Evolutionary conservation across 2,329 filamentous ascomycete species (phyloP).

Genomic region (Claviceps pazoutovae): DNA sequence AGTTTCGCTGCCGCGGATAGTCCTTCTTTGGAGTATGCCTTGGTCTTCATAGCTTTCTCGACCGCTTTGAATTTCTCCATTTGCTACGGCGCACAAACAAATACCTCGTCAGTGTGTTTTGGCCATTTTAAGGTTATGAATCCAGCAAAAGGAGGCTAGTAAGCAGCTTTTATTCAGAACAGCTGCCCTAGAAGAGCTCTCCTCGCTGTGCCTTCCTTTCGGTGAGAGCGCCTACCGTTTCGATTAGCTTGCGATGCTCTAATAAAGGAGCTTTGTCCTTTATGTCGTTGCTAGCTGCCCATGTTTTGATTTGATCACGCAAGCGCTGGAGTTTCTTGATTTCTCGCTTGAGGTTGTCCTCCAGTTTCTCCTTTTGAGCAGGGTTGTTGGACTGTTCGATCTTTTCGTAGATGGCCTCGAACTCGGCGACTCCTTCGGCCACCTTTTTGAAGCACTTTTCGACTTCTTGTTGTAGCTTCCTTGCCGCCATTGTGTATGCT

Average conservation of each 20-base stretch:
- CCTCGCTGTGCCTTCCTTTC: background rate
- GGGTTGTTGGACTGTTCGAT: constrained; percentile 84
- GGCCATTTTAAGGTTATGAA: background rate
- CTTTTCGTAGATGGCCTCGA: constrained; percentile 95
- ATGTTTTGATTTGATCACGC: constrained; percentile 98
- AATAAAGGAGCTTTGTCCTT: constrained; percentile 96
- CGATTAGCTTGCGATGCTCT: constrained; percentile 90
- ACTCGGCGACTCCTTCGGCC: constrained; percentile 77
- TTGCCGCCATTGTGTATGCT: constrained; percentile 61
- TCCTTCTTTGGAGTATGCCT: constrained; percentile 97
- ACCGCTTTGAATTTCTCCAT: constrained; percentile 99
- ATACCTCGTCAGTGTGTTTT: background rate
- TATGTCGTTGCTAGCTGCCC: constrained; percentile 96
- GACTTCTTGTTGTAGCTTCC: constrained; percentile 95
- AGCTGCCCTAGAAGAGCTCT: background rate
- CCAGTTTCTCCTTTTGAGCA: constrained; percentile 94
- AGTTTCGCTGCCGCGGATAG: constrained; percentile 82
- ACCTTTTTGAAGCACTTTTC: constrained; percentile 99
- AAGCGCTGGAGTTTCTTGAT: constrained; percentile 98
- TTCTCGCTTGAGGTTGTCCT: constrained; percentile 95
- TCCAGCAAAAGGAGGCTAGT: background rate
- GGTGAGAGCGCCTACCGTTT: constrained; percentile 56
- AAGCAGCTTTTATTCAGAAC: background rate
- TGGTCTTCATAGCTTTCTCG: constrained; percentile 99
- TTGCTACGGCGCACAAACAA: constrained; percentile 43